phyloP scores from a whole-genome alignment of 768 basidiomycete species.

The Suillus bovinus region DNA sequence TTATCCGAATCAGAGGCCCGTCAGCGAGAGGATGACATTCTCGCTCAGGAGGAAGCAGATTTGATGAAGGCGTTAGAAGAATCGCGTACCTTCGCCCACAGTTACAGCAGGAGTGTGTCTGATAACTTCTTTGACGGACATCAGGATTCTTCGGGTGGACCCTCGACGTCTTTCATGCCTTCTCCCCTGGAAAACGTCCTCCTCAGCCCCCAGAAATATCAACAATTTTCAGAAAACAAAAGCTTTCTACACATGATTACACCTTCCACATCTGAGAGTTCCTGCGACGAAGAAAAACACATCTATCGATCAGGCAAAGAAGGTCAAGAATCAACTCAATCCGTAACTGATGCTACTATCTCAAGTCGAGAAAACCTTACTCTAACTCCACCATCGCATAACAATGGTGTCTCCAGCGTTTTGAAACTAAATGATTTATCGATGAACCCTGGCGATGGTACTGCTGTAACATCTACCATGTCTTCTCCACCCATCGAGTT shows the following conservation, averaged over 20 bases:
- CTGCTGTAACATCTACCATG: slow-evolving; percentile 11
- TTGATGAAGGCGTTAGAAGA: slow-evolving; percentile 62
- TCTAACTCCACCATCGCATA: slow-evolving; percentile 24
- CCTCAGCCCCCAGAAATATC: slow-evolving; percentile 10
- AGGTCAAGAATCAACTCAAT: slow-evolving; percentile 16
- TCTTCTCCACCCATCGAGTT: slow-evolving; percentile 17
- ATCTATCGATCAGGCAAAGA: slow-evolving; percentile 25
- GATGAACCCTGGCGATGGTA: neutral
- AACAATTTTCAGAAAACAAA: slow-evolving; percentile 21
- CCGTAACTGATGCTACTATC: slow-evolving; percentile 6
- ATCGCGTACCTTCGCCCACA: slow-evolving; percentile 37
- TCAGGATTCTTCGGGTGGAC: slow-evolving; percentile 9
- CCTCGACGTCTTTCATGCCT: slow-evolving; percentile 13
- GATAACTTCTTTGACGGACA: neutral
- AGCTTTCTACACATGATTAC: slow-evolving; percentile 34
- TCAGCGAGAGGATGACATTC: slow-evolving; percentile 25
- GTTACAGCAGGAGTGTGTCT: slow-evolving; percentile 8
- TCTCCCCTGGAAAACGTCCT: slow-evolving; percentile 19
- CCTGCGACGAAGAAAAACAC: slow-evolving; percentile 24
- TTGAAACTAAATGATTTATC: slow-evolving; percentile 13
- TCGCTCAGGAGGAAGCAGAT: slow-evolving; percentile 59
- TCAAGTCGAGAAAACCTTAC: slow-evolving; percentile 11
- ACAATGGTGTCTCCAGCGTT: slow-evolving; percentile 25
- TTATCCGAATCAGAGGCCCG: slow-evolving; percentile 42
- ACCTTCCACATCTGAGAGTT: slow-evolving; percentile 22